Base-by-base conservation (phyloP, 768 basidiomycete genomes). In the Calocybe indica region DNA sequence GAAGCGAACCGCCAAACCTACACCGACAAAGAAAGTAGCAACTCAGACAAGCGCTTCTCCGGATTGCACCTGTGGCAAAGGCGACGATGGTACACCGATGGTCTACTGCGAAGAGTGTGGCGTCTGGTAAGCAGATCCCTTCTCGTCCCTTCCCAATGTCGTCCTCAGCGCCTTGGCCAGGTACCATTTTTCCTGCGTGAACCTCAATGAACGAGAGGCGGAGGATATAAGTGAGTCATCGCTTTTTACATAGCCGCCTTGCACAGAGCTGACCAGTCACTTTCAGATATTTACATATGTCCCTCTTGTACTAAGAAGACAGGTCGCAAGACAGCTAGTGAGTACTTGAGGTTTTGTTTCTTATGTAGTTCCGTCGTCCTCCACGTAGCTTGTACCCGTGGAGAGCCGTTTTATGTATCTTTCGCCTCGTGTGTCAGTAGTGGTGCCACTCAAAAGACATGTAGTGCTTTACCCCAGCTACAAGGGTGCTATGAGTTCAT, bases 71-170 rank as follows among this genome's bases (percentile, higher is more conserved):
- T 92, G 89, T 63, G 70, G 73, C 13, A 74, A 76, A 43, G 76
- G 76, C 39, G 83, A 91, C 60, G 83, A 89, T 68, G 88, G 85
- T 34, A 74, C 83, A 5, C 88, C 88, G 7, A 89, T 91, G 88
- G 82, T 92, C 40, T 67, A 67, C 34, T 92, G 89, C 60, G 73
- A 78, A 22, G 70, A 75, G 43, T 92, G 89, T 63, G 71, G 67
- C 28, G 81, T 84, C 51, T 91, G 89, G 89, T 72, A 49, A 45
- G 71, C 40, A 29, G 13, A 45, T 43, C 49, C 46, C 33, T n/a
- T 36, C 29, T 49, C 22, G n/a, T 13, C 48, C 38, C 32, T 47
- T 40, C 13, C 48, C 38, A 33, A 34, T 4, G 46, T 32, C 47
- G 55, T 45, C 14, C 42, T 29, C 38, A n/a, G 34, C 12, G 28